These are phyloP conservation scores for Austroboletus eburneus DNA, from an alignment of 768 basidiomycete genomes.

Conservation along the genomic window DNA sequence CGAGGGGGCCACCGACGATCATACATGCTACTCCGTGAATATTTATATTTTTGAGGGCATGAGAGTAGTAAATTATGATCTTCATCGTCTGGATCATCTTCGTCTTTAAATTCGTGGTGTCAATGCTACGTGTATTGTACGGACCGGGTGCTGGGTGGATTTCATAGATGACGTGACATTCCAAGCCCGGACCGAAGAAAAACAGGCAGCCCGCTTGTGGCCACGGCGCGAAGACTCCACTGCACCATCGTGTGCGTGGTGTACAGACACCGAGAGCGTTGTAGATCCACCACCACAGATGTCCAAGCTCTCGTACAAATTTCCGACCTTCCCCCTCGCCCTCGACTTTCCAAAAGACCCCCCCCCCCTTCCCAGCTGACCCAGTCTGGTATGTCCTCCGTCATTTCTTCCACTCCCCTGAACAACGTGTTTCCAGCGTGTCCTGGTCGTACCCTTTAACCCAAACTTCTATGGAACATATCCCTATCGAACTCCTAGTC, in stretches of 20 bases:
- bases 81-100: neutral
- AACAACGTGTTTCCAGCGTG: constrained; percentile 32
- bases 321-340: constrained; percentile 9
- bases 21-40: constrained; percentile 22
- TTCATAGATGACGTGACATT: neutral
- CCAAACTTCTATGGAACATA: constrained; percentile 17
- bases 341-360: constrained; percentile 1
- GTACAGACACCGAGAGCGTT: no score
- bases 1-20: constrained; percentile 27
- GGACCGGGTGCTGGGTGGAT: neutral
- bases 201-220: no score
- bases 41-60: neutral
- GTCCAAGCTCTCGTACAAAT: constrained; percentile 11
- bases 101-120: neutral
- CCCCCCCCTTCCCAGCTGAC: no score
- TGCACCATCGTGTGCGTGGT: no score
- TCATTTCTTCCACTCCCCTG: constrained; percentile 16
- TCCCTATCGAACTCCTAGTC: constrained; percentile 16
- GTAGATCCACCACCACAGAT: no score
- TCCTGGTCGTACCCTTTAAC: constrained; percentile 25
- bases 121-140: constrained; percentile 6
- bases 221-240: no score
- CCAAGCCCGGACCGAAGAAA: no score
- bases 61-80: constrained; percentile 2
- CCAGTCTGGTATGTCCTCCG: constrained; percentile 12